Evolutionary conservation across 208 protist species (phyloP), one percentile per base, ranked within the genome.

Genomic region (Crithidia fasciculata): DNA sequence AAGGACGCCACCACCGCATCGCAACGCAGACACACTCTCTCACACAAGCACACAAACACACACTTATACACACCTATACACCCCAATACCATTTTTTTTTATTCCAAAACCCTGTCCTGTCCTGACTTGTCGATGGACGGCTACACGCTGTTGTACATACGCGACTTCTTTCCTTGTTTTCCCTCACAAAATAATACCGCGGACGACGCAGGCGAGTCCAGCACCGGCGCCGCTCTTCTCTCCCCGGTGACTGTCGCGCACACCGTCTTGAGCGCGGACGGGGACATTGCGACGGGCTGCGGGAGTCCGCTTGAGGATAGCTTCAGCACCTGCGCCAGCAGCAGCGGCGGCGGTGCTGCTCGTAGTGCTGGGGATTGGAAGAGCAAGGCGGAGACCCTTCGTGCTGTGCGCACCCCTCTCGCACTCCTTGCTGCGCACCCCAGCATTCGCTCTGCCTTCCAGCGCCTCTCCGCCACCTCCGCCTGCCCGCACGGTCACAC

Each of bases 111-210:
- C 44, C 18, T 49, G 6, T 49, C 49, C 15, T 15, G 16, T 50
- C 28, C 49, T 10, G 8, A 53, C 9, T 66, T 45, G 16, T 36
- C 12, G 6, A 69, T 69, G 64, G 52, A 69, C 12, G 16, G 40
- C 10, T 50, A 59, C 49, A 50, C 64, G n/a, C 49, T 69, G 4
- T 40, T 69, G n/a, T 59, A 16, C n/a, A 53, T 69, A 16, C 37
- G 52, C 5, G 49, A 39, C 36, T 69, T 69, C 52, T 39, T 69
- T 15, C 52, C 64, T 37, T 2, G 10, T 47, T 43, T 6, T 4
- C 4, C 49, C 19, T 3, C 37, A 8, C n/a, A 13, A 28, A 28
- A 0, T 1, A 28, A 1, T 28, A 28, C 1, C 1, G 28, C 28
- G 28, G 28, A 28, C 28, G 28, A 28, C 28, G 1, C 28, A 28